Evolutionary conservation across 2,329 filamentous ascomycete species (phyloP), one percentile per base, ranked within the genome.

Genomic region (Calonectria pseudoturangicola): DNA sequence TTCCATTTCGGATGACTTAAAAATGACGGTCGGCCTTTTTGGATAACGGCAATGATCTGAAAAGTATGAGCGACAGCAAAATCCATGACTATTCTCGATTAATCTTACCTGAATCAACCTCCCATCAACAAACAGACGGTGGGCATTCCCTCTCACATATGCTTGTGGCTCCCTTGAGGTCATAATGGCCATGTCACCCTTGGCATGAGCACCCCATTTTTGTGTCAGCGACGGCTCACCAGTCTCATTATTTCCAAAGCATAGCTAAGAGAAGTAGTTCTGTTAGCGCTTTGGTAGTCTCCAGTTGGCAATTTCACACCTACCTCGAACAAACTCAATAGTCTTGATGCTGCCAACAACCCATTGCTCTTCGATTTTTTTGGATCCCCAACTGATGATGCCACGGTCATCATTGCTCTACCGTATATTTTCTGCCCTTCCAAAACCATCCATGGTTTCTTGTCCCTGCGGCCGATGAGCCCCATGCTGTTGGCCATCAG

Each of bases 1-100:
- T 68, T 68, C 66, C 66, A 68, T 39, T 50, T 51, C 18, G 56
- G 45, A 7, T 33, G n/a, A 9, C 43, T 51, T 27, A 68, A 27
- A 15, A 60, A 25, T 7, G 66, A 68, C 33, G 51, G 54, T 27
- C 48, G 51, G 25, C 56, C 43, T 18, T 25, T 9, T 15, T 63
- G 43, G n/a, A 68, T 41, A 18, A 51, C 54, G 25, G 13, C 10
- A 16, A 50, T 48, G 18, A 68, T 41, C 54, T 63, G 9, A n/a
- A 2, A 51, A 30, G 21, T 7, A 21, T 27, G 4, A 33, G 30
- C 12, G 16, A 18, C 18, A n/a, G 8, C 25, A 6, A 50, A 25
- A 33, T 12, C 10, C 8, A n/a, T 8, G 4, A 21, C 18, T 2
- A 4, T 4, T 0, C 27, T n/a, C 9, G 16, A 28, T 39, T 28